These are phyloP conservation scores for Nosema muscidifuracis DNA, from an alignment of 371 early-diverging fungal genomes.

Conservation along the genomic window DNA sequence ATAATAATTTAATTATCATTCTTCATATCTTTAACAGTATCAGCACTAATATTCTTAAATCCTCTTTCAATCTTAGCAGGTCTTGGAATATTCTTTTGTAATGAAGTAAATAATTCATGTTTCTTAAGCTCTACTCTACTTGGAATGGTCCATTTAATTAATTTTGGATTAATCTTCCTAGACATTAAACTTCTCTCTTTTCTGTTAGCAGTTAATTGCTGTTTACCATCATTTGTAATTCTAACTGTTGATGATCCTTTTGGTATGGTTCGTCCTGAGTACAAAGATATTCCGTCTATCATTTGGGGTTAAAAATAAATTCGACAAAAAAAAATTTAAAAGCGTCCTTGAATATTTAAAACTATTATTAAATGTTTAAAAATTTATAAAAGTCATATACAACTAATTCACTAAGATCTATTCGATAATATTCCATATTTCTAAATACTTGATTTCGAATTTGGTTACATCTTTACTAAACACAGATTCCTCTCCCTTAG, in stretches of 20 bases:
- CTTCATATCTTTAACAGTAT: conserved; percentile 13
- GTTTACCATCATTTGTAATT: conserved; percentile 40
- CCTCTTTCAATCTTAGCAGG: conserved; percentile 36
- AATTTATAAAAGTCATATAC: too few relatives aligned
- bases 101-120: conserved; percentile 17
- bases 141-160: conserved; percentile 36
- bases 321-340: too few relatives aligned
- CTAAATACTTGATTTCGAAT: background rate
- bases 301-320: conserved; percentile 20
- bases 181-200: conserved; percentile 34
- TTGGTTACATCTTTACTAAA: background rate
- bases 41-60: conserved; percentile 28
- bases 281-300: conserved; percentile 34
- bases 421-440: conserved; percentile 1
- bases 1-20: background rate
- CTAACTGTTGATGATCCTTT: conserved; percentile 32
- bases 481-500: background rate
- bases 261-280: conserved; percentile 32
- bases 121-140: conserved; percentile 39
- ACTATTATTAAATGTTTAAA: too few relatives aligned
- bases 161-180: conserved; percentile 26
- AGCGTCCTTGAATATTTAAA: too few relatives aligned
- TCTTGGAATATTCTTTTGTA: conserved; percentile 30
- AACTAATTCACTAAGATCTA: too few relatives aligned
- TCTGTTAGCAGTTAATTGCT: conserved; percentile 16